Percentiles rank a stretch among this genome's conserved stretches.
Evolutionary conservation across 352 stramenopile genomes (phyloP).

Genomic region (Thraustochytrium striatum): DNA sequence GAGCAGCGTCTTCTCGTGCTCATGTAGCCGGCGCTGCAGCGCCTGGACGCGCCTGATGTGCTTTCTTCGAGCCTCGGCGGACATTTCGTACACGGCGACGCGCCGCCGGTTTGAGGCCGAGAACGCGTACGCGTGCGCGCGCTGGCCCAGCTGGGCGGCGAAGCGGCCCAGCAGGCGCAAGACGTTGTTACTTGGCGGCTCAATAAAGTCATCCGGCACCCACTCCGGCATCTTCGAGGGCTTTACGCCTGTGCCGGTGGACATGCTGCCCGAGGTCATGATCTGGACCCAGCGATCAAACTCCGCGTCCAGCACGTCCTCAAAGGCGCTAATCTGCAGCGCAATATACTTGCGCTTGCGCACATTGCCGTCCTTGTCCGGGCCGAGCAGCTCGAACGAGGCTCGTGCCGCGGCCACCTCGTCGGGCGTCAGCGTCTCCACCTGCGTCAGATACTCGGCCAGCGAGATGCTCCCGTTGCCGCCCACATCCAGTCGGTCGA

Average conservation of each 20-base stretch:
- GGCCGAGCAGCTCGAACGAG: neutral
- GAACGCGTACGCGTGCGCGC: conserved; percentile 1
- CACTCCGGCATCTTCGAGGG: conserved; percentile 7
- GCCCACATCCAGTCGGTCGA: conserved; percentile 25
- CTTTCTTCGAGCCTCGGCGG: neutral
- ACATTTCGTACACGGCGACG: neutral
- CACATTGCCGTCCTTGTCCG: conserved; percentile 44
- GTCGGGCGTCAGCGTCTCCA: conserved; percentile 21
- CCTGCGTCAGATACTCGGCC: conserved; percentile 31
- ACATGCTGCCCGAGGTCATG: conserved; percentile 37
- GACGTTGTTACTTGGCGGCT: conserved; percentile 18
- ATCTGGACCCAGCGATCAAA: conserved; percentile 44
- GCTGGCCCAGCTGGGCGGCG: neutral
- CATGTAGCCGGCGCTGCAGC: conserved; percentile 18
- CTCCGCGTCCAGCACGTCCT: conserved; percentile 41
- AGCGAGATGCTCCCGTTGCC: conserved; percentile 33
- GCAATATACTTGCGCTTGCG: conserved; percentile 19
- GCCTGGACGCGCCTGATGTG: conserved; percentile 20
- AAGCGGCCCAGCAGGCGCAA: neutral
- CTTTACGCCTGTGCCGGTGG: conserved; percentile 17
- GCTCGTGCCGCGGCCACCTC: conserved; percentile 24
- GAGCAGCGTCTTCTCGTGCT: conserved; percentile 26
- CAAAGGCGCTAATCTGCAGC: conserved; percentile 43
- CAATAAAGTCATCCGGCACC: conserved; percentile 38
- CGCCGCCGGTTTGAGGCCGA: neutral